Percentiles rank a stretch among this genome's conserved stretches.
phyloP scores from a whole-genome alignment of 2,329 filamentous ascomycete species.

The Gremmenia infestans region DNA sequence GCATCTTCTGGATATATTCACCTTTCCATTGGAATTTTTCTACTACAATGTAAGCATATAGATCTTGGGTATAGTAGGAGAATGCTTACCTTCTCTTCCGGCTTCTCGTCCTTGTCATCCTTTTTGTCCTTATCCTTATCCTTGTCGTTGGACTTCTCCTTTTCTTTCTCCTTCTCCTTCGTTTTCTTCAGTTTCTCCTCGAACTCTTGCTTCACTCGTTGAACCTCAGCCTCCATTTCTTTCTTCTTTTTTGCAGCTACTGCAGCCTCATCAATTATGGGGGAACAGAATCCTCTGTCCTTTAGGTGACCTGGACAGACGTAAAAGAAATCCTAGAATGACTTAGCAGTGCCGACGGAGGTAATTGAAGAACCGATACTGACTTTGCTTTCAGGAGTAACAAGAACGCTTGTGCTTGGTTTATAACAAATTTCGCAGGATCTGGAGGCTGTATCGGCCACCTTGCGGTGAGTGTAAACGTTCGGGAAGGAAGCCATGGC shows the following conservation, averaged over 20 bases:
- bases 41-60: too few relatives aligned
- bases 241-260: slow-evolving; percentile 54
- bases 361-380: background rate
- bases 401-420: slow-evolving; percentile 77
- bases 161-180: slow-evolving; percentile 63
- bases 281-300: slow-evolving; percentile 74
- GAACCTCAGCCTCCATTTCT: slow-evolving; percentile 61
- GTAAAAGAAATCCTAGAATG: slow-evolving; percentile 77
- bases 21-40: slow-evolving; percentile 34
- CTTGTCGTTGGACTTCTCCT: slow-evolving; percentile 46
- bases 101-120: slow-evolving; percentile 35
- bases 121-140: slow-evolving; percentile 40
- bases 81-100: too few relatives aligned
- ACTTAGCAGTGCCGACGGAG: background rate
- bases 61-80: too few relatives aligned
- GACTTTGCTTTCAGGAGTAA: slow-evolving; percentile 86
- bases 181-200: slow-evolving; percentile 72
- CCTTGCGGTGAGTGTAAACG: slow-evolving; percentile 77
- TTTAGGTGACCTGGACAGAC: slow-evolving; percentile 78
- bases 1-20: slow-evolving; percentile 24
- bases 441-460: slow-evolving; percentile 78
- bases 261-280: slow-evolving; percentile 65
- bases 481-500: slow-evolving; percentile 56
- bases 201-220: slow-evolving; percentile 62
- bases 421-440: slow-evolving; percentile 91